Evolutionary conservation across 1,139 yeast species (phyloP), one percentile per base, ranked within the genome.

Genomic region (Taphrina deformans): DNA sequence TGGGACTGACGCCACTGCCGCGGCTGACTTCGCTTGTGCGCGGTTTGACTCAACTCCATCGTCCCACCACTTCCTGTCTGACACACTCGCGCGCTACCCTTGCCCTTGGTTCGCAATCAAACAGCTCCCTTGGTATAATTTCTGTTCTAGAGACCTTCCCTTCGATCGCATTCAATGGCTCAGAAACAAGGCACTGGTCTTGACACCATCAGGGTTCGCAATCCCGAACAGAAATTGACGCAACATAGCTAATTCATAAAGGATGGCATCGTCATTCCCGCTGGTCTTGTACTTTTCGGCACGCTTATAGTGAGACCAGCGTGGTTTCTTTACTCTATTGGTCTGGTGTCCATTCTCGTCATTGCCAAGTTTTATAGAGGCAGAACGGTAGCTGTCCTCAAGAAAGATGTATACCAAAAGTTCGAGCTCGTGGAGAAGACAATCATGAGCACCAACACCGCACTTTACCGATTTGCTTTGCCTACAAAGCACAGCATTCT

Each of bases 391-490:
- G 83, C 85, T 40, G 87, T 85, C 14, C 82, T 88, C 70, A 82
- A 82, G 71, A 83, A 86, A 55, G 88, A 83, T 69, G 82, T 82
- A 68, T 91, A 86, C 77, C 86, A 85, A 74, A 84, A 88, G 73
- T 92, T 91, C 81, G 96, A 96, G 66, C 80, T 93, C 74, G 83
- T 89, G 71, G 85, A 87, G 75, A 92, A 89, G 79, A 86, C 88
- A 16, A 82, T 31, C 38, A 41, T 53, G 61, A 24, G 62, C 31
- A 38, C 56, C 38, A 62, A 62, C 51, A 62, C 65, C n/a, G 62
- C 59, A 14, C 68, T 70, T 38, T 71, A 71, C 62, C 83, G 95
- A 73, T 91, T 93, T 74, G 92, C 89, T 2, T 83, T 93, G 72
- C 96, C 97, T 63, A 82, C 82, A 69, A 81, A 87, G 45, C 80